These are phyloP conservation scores for Phytopythium cucurbitacearum DNA, from an alignment of 352 stramenopile species.

Conservation along the genomic window DNA sequence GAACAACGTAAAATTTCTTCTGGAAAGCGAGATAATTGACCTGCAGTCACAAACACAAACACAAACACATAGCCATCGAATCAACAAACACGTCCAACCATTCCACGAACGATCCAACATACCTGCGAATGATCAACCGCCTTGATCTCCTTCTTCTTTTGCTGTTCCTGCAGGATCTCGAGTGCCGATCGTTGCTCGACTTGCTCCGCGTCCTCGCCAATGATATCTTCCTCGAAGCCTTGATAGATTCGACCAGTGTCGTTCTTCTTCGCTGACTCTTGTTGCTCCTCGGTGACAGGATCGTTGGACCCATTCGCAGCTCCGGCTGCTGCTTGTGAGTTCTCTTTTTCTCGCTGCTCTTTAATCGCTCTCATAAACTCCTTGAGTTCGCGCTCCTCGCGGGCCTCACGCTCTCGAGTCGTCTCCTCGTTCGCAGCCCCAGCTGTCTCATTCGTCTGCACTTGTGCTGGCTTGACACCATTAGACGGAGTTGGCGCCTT, in stretches of 20 bases:
- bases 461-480: background rate
- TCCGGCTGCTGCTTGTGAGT: constrained; percentile 11
- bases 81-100: background rate
- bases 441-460: background rate
- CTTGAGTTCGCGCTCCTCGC: constrained; percentile 75
- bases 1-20: constrained; percentile 99
- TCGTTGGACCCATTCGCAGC: constrained; percentile 3
- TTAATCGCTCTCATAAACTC: constrained; percentile 87
- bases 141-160: constrained; percentile 94
- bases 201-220: constrained; percentile 72
- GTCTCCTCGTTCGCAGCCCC: constrained; percentile 30
- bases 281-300: constrained; percentile 7
- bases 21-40: constrained; percentile 97
- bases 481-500: too few species aligned
- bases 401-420: constrained; percentile 55
- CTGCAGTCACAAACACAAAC: constrained; percentile 9
- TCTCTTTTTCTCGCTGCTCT: constrained; percentile 61
- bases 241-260: constrained; percentile 81
- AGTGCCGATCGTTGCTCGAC: constrained; percentile 81
- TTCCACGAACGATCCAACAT: constrained; percentile 3
- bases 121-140: constrained; percentile 93
- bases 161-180: constrained; percentile 88
- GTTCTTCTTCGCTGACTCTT: constrained; percentile 36
- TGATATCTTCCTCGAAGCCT: constrained; percentile 81
- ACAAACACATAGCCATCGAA: background rate